A percentile compares a stretch with the other conserved stretches of the same genome.
phyloP scores from a whole-genome alignment of 1,284 basidiomycete genomes.

The Austropuccinia psidii region DNA sequence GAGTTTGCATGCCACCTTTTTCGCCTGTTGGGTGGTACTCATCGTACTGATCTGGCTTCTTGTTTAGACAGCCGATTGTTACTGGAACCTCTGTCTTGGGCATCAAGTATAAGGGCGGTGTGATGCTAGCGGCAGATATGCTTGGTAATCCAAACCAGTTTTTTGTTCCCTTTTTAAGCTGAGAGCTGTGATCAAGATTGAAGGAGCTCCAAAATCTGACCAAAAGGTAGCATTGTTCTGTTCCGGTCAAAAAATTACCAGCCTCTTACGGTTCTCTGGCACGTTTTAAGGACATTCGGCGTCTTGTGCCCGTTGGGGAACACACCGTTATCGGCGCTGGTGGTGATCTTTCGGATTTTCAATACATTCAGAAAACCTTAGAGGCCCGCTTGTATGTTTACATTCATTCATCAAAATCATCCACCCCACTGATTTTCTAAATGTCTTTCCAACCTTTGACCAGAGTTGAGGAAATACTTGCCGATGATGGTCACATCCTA shows the following conservation, averaged over 20 bases:
- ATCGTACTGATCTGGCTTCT: neutral
- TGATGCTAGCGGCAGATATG: conserved; percentile 99
- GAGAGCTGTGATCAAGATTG: too few relatives aligned
- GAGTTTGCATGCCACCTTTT: conserved; percentile 43
- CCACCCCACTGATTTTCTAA: neutral
- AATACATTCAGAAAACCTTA: conserved; percentile 74
- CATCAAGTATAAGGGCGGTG: conserved; percentile 86
- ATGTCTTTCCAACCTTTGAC: neutral
- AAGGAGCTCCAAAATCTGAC: too few relatives aligned
- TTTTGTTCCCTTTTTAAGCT: neutral
- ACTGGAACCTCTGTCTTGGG: conserved; percentile 94
- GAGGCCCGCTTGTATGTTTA: conserved; percentile 57
- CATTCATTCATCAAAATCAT: conserved; percentile 11
- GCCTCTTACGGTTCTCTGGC: conserved; percentile 97
- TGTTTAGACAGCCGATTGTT: conserved; percentile 78
- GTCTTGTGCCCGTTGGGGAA: conserved; percentile 73
- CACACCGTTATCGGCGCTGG: conserved; percentile 83
- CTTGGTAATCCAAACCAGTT: conserved; percentile 65
- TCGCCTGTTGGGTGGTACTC: neutral
- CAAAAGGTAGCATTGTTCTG: too few relatives aligned
- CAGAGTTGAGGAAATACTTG: conserved; percentile 67
- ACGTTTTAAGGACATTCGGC: conserved; percentile 88
- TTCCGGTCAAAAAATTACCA: too few relatives aligned
- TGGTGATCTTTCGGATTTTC: conserved; percentile 97
- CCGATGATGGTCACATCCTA: conserved; percentile 73